Evolutionary conservation across 2,329 filamentous ascomycete species (phyloP).

Genomic region (Sporothrix curviconia): DNA sequence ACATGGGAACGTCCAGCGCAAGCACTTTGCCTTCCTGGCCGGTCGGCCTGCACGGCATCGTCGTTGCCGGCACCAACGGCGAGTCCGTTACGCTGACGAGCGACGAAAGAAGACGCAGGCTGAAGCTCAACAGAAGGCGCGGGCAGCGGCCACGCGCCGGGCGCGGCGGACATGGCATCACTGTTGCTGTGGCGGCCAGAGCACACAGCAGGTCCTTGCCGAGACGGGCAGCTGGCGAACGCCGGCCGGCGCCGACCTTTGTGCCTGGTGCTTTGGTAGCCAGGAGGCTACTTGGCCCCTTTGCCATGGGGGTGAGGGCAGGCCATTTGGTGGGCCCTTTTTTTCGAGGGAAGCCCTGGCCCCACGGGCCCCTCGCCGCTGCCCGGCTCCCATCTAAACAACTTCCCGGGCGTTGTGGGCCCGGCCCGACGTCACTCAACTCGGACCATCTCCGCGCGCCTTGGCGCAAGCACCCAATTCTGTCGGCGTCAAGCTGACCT

Average conservation of each 20-base stretch:
- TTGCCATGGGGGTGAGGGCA: conserved; percentile 54
- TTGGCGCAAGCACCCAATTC: conserved; percentile 58
- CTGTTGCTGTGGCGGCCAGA: conserved; percentile 60
- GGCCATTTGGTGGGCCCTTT: conserved; percentile 54
- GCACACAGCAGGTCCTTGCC: conserved; percentile 58
- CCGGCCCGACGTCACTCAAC: conserved; percentile 61
- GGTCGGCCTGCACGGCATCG: conserved; percentile 50
- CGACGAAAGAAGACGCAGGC: conserved; percentile 57
- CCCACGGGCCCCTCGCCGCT: conserved; percentile 52
- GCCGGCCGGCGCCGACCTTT: conserved; percentile 58
- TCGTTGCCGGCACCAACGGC: conserved; percentile 67
- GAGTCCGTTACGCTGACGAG: conserved; percentile 64
- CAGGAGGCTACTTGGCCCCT: conserved; percentile 67
- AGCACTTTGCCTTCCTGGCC: conserved; percentile 49
- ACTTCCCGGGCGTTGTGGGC: conserved; percentile 63
- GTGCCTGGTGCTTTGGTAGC: conserved; percentile 62
- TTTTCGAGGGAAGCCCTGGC: conserved; percentile 59
- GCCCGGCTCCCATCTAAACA: conserved; percentile 65
- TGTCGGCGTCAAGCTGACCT: conserved; percentile 65
- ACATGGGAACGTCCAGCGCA: conserved; percentile 48
- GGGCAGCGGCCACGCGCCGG: conserved; percentile 51
- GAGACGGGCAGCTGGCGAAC: conserved; percentile 57
- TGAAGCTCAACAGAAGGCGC: conserved; percentile 54
- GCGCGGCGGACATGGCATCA: conserved; percentile 54
- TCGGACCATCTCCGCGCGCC: conserved; percentile 55